Percentiles rank a stretch among this genome's conserved stretches.
Evolutionary conservation across 2,329 filamentous ascomycete species (phyloP).

Genomic region (Dactylonectria estremocensis): DNA sequence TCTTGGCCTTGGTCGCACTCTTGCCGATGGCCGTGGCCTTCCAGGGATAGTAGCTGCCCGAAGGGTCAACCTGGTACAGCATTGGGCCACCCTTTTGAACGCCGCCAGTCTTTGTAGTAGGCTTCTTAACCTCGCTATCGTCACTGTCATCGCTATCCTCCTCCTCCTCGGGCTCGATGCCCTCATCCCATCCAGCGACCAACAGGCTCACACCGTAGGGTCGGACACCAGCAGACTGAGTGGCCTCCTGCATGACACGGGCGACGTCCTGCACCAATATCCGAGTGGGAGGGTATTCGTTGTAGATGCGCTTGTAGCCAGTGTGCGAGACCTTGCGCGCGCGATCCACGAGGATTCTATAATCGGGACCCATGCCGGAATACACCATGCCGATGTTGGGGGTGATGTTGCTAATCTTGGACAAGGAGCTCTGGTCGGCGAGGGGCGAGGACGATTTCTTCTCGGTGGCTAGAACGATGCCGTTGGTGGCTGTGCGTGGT

Average conservation of each 20-base stretch:
- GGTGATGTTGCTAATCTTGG: slow-evolving; percentile 98
- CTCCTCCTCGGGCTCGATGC: slow-evolving; percentile 88
- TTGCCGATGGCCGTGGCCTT: slow-evolving; percentile 99
- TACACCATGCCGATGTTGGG: slow-evolving; percentile 99
- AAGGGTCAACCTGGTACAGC: slow-evolving; percentile 99
- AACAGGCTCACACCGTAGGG: slow-evolving; percentile 97
- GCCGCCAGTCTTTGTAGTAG: slow-evolving; percentile 90
- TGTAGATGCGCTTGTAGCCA: slow-evolving; percentile 99
- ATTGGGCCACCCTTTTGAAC: slow-evolving; percentile 97
- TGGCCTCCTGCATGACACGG: slow-evolving; percentile 98
- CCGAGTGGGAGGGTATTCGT: slow-evolving; percentile 99
- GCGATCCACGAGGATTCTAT: slow-evolving; percentile 96
- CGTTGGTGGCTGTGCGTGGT: slow-evolving; percentile 84
- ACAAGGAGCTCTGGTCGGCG: slow-evolving; percentile 93
- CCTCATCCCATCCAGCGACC: slow-evolving; percentile 98
- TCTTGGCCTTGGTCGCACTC: slow-evolving; percentile 98
- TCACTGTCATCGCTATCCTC: slow-evolving; percentile 69
- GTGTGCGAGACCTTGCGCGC: slow-evolving; percentile 99
- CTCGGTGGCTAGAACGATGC: slow-evolving; percentile 98
- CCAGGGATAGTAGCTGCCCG: slow-evolving; percentile 98
- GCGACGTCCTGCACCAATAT: slow-evolving; percentile 99
- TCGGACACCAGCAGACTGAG: slow-evolving; percentile 96
- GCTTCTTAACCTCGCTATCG: slow-evolving; percentile 80
- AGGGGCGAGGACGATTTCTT: slow-evolving; percentile 99
- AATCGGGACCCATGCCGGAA: slow-evolving; percentile 98